phyloP scores from a whole-genome alignment of 768 basidiomycete genomes.

The Auricularia cornea region DNA sequence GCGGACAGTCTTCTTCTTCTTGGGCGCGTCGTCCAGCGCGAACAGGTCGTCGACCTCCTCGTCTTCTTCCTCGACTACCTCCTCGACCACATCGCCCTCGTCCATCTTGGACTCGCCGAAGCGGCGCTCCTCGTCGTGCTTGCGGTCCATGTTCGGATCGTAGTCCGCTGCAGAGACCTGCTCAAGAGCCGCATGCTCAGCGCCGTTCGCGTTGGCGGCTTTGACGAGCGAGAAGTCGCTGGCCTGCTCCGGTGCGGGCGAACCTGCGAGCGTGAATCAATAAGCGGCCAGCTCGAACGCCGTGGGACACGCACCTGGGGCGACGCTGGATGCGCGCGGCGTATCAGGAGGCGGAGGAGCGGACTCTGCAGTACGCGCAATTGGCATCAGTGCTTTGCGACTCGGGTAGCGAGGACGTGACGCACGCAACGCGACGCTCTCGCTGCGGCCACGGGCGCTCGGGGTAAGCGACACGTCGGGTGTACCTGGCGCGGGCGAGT shows the following conservation, averaged over 20 bases:
- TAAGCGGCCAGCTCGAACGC: too few relatives aligned
- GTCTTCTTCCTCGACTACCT: constrained; percentile 41
- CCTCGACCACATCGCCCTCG: background rate
- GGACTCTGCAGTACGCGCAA: constrained; percentile 45
- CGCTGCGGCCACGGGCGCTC: constrained; percentile 7
- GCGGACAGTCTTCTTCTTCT: constrained; percentile 48
- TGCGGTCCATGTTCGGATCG: constrained; percentile 73
- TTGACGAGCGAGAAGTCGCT: constrained; percentile 63
- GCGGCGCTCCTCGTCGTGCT: constrained; percentile 74
- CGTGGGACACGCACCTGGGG: background rate
- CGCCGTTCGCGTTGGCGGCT: constrained; percentile 43
- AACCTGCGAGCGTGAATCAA: too few relatives aligned
- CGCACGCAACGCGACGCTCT: constrained; percentile 1
- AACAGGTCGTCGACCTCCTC: constrained; percentile 97
- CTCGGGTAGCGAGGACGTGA: constrained; percentile 4
- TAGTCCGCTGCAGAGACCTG: constrained; percentile 92
- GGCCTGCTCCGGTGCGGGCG: too few relatives aligned
- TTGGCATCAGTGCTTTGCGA: background rate
- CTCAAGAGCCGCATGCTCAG: constrained; percentile 41
- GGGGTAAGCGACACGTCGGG: constrained; percentile 39
- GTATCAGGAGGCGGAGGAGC: constrained; percentile 45
- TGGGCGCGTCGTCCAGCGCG: constrained; percentile 42
- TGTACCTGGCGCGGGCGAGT: constrained; percentile 34
- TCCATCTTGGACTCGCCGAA: constrained; percentile 27
- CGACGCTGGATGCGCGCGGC: constrained; percentile 13